These are phyloP conservation scores for Cucumis sativus DNA, from an alignment of 306 rosid genomes.

Conservation along the genomic window Cucumber_9930_V3 NC_026657.2:25826501-25827000, in stretches of 20 bases:
- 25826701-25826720: neutral
- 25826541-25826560: neutral
- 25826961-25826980: too few species aligned
- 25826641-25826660: neutral
- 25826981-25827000: too few species aligned
- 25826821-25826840: too few species aligned
- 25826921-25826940: too few species aligned
- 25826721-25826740: neutral
- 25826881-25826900: too few species aligned
- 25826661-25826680: neutral
- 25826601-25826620: neutral
- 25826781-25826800: too few species aligned
- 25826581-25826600: neutral
- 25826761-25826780: neutral
- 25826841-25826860: too few species aligned
- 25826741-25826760: neutral
- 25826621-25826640: neutral
- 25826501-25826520: neutral
- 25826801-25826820: too few species aligned
- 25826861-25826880: too few species aligned
- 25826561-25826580: too few species aligned
- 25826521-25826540: neutral
- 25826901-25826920: too few species aligned
- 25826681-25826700: neutral
- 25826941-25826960: too few species aligned